Percentiles rank a stretch among this genome's conserved stretches.
Evolutionary conservation across 192 early-diverging fungal species (phyloP).

Genomic region (Mortierella hygrophila): DNA sequence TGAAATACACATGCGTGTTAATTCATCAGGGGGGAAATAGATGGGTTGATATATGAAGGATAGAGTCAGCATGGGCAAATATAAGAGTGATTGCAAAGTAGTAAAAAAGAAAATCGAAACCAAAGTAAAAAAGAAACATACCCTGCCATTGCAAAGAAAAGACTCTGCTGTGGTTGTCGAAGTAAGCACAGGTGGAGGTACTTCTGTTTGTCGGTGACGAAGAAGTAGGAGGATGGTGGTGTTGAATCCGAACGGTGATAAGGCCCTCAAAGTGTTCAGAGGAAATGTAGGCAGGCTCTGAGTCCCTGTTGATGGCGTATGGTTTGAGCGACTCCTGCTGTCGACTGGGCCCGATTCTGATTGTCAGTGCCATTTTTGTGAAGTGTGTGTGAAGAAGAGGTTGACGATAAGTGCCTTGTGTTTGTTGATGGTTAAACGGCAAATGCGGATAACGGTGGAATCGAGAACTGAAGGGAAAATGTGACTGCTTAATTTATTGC

Average conservation of each 20-base stretch:
- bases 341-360: conserved; percentile 10
- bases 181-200: conserved; percentile 32
- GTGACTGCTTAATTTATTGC: too few relatives aligned
- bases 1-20: too few relatives aligned
- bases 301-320: conserved; percentile 42
- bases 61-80: not conserved
- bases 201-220: not conserved
- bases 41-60: not conserved
- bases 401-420: too few relatives aligned
- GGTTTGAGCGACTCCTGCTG: conserved; percentile 11
- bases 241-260: conserved; percentile 47
- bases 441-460: too few relatives aligned
- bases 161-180: conserved; percentile 35
- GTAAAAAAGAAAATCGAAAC: not conserved
- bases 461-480: too few relatives aligned
- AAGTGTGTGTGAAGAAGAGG: not conserved
- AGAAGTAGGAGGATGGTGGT: conserved; percentile 13
- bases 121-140: not conserved
- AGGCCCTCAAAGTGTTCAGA: conserved; percentile 52
- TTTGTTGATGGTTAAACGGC: too few relatives aligned
- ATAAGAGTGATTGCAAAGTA: too few relatives aligned
- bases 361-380: conserved; percentile 4
- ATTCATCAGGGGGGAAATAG: not conserved
- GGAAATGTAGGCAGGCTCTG: conserved; percentile 32
- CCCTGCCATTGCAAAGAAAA: conserved; percentile 59